phyloP scores from a whole-genome alignment of 345 rosid species.

The Boechera retrofracta region DNA sequence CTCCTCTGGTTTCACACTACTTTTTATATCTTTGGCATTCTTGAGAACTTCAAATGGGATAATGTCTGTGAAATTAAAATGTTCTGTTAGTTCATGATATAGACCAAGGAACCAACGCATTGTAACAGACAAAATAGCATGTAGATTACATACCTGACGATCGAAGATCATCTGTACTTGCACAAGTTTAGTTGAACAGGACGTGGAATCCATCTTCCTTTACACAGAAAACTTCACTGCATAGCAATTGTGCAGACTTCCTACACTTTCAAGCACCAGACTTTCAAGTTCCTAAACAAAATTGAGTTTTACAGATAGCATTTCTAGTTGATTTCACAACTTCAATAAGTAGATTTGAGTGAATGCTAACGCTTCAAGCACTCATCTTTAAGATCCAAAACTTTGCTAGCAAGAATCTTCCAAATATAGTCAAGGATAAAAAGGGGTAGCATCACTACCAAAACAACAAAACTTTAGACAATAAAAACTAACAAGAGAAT shows the following conservation, averaged over 20 bases:
- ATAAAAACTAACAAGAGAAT: constrained; percentile 30
- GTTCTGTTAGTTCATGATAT: not conserved
- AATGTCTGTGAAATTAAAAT: constrained; percentile 8
- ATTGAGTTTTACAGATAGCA: not conserved
- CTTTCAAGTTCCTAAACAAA: constrained; percentile 22
- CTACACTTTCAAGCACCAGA: constrained; percentile 17
- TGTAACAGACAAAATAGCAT: constrained; percentile 10
- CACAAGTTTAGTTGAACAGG: constrained; percentile 8
- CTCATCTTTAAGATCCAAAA: constrained; percentile 20
- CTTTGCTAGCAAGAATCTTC: constrained; percentile 9
- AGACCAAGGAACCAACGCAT: constrained; percentile 1
- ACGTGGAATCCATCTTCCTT: constrained; percentile 11
- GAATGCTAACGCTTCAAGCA: constrained; percentile 20
- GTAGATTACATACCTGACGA: constrained; percentile 23
- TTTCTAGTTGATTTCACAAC: constrained; percentile 15
- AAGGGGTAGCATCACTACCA: constrained; percentile 5
- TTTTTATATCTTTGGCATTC: not conserved
- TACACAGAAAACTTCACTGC: constrained; percentile 7
- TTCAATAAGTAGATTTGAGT: not conserved
- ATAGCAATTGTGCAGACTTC: not conserved
- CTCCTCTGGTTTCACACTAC: not conserved
- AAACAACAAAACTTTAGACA: constrained; percentile 29
- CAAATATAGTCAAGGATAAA: not conserved
- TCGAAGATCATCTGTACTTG: not conserved
- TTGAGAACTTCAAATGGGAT: not conserved